Base-by-base conservation (phyloP, 2,329 filamentous ascomycete genomes). In the Lasiodiplodia gonubiensis region DNA sequence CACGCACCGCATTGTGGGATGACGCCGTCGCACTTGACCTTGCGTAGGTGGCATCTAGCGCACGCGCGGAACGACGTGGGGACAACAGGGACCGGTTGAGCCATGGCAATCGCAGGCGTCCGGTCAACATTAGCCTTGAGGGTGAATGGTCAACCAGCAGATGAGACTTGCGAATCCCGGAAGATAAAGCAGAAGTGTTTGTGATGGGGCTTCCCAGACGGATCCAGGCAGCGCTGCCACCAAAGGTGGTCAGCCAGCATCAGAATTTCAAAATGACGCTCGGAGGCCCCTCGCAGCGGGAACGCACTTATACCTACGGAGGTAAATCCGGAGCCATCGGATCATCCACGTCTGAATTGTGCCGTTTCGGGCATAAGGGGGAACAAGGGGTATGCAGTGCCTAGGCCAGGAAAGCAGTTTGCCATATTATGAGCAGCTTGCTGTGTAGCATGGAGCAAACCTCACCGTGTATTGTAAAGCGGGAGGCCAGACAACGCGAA, bases 1-100 rank as follows among this genome's bases (percentile, higher is more conserved):
- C 53, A 55, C 10, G 53, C 53, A 21, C 53, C 53, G n/a, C 53
- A 55, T n/a, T 55, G 53, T n/a, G 53, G 53, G 14, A 55, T 55
- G 30, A 39, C n/a, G 18, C 53, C 53, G n/a, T 55, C 53, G 33
- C 53, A 55, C 30, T 39, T 37, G 53, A 55, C 53, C 30, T 55
- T 55, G 30, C 53, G 30, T 10, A 18, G 16, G n/a, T 55, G 53
- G 53, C 53, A 55, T 39, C 53, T 21, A 23, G 53, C 30, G n/a
- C 53, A 55, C 18, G 53, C 53, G 30, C 53, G 53, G 23, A 55
- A 55, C 18, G 53, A 55, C n/a, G 53, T 39, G 11, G 53, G 53
- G 8, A n/a, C 27, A 30, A 55, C 23, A 16, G 53, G 53, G 3
- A 21, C 16, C 39, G 18, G 53, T 33, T 37, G 53, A 12, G 35